These are phyloP conservation scores for Geranium rotundifolium DNA, from an alignment of 345 rosid genomes.

Conservation along the genomic window DNA sequence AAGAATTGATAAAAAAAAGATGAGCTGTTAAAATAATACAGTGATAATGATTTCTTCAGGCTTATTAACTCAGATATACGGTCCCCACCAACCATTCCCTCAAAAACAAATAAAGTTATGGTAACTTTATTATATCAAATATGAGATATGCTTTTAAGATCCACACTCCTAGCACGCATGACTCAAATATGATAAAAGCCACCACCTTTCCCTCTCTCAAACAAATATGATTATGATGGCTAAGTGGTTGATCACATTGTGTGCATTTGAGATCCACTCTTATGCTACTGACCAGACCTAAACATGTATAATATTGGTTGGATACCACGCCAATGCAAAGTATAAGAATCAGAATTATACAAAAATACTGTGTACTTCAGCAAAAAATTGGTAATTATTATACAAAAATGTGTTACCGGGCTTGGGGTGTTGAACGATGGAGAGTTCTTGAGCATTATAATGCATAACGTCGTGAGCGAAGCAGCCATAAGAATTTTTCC, in stretches of 20 bases:
- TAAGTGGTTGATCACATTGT: not conserved
- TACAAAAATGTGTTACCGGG: conserved; percentile 30
- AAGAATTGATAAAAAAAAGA: not conserved
- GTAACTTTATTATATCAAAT: no score
- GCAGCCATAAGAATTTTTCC: conserved; percentile 78
- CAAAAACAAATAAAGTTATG: no score
- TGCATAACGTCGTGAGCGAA: conserved; percentile 64
- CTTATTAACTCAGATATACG: not conserved
- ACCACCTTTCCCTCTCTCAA: no score
- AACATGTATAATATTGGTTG: not conserved
- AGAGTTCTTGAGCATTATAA: conserved; percentile 77
- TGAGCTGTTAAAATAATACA: not conserved
- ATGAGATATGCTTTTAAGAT: no score
- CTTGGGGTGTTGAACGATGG: conserved; percentile 53
- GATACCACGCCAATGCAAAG: not conserved
- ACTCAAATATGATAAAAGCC: no score
- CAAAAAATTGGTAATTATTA: not conserved
- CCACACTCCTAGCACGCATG: no score
- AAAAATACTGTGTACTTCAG: not conserved
- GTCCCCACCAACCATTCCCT: not conserved
- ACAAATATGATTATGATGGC: not conserved
- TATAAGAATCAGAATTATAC: no score
- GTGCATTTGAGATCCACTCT: not conserved
- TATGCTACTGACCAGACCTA: not conserved
- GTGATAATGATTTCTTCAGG: not conserved